phyloP scores from a whole-genome alignment of 2,329 filamentous ascomycete species.

The Penicillium brasilianum region DNA sequence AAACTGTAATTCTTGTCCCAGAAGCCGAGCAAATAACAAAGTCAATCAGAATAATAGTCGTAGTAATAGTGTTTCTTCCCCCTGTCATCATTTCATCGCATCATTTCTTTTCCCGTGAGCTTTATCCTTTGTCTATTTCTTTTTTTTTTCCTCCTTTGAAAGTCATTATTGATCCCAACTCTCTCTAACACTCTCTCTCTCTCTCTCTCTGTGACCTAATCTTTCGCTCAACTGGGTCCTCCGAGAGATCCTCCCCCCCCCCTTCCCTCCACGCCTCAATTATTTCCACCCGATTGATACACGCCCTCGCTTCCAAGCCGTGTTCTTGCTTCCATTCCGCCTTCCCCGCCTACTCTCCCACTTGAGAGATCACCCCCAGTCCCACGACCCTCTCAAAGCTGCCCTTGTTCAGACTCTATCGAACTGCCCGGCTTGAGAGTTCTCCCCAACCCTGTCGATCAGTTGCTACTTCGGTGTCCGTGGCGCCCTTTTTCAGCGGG shows the following conservation, averaged over 20 bases:
- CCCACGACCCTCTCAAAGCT: neutral
- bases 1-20: neutral
- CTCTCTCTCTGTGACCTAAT: neutral
- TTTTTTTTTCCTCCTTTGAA: neutral
- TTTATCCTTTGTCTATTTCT: too few species aligned
- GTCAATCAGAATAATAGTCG: too few species aligned
- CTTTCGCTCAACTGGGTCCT: neutral
- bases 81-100: neutral
- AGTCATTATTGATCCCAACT: neutral
- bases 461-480: conserved; percentile 24
- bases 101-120: neutral
- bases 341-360: conserved; percentile 13
- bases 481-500: conserved; percentile 21
- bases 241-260: neutral
- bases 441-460: conserved; percentile 23
- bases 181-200: neutral
- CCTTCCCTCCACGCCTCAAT: conserved; percentile 18
- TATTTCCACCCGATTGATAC: conserved; percentile 14
- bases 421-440: conserved; percentile 13
- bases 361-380: conserved; percentile 3
- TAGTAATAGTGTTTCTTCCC: neutral
- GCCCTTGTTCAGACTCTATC: conserved; percentile 18
- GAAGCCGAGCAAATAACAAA: neutral
- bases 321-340: conserved; percentile 6
- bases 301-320: conserved; percentile 19